Evolutionary conservation across 345 rosid species (phyloP).

Genomic region (Ricinus communis): DNA sequence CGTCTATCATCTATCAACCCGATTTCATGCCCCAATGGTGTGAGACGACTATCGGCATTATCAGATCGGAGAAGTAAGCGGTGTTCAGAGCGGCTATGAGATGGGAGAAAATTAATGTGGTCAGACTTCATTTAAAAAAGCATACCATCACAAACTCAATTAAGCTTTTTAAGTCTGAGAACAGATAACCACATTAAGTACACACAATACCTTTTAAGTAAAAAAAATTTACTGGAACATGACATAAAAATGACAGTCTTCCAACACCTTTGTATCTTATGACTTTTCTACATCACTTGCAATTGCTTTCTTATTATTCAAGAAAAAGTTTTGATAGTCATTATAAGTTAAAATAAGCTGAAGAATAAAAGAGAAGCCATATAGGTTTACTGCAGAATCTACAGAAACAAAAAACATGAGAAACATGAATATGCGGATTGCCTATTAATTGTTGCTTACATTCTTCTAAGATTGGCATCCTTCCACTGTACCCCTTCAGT

Average conservation of each 20-base stretch:
- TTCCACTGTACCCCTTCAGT: too few relatives aligned
- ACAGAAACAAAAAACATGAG: too few relatives aligned
- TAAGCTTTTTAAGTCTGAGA: background rate
- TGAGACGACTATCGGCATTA: slow-evolving; percentile 97
- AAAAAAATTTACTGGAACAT: background rate
- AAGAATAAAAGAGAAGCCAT: background rate
- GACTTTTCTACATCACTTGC: background rate
- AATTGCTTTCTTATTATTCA: background rate
- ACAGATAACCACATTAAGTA: background rate
- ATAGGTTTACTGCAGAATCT: too few relatives aligned
- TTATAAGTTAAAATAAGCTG: background rate
- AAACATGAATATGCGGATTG: too few relatives aligned
- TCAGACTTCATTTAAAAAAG: background rate
- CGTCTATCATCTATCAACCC: slow-evolving; percentile 92
- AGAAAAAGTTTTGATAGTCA: background rate
- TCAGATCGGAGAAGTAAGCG: slow-evolving; percentile 90
- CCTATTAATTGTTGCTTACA: too few relatives aligned
- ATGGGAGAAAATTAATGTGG: slow-evolving; percentile 9
- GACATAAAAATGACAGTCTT: background rate
- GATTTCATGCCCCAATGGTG: slow-evolving; percentile 85
- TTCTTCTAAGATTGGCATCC: too few relatives aligned
- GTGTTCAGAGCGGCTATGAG: slow-evolving; percentile 85
- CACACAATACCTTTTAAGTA: background rate
- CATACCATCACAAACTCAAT: background rate
- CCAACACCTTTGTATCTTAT: background rate